Percentiles rank a stretch among this genome's conserved stretches.
phyloP scores from a whole-genome alignment of 805 yeast species.

The Nakazawaea ernobii region DNA sequence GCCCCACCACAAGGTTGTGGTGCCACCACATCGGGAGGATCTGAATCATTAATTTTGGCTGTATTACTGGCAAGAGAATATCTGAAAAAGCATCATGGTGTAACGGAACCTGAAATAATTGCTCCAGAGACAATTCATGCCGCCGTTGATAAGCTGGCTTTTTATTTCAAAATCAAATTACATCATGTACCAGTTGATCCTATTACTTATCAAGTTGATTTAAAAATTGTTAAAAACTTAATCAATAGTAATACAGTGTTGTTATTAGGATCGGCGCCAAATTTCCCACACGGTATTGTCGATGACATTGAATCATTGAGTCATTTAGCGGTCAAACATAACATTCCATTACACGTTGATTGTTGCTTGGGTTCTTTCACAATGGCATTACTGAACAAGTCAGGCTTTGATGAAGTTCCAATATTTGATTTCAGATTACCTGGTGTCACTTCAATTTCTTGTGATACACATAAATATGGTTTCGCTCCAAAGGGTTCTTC shows the following conservation, averaged over 20 bases:
- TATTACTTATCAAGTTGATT: conserved; percentile 59
- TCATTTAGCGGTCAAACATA: conserved; percentile 51
- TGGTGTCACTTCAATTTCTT: conserved; percentile 96
- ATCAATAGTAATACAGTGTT: conserved; percentile 78
- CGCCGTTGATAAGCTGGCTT: conserved; percentile 89
- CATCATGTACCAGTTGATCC: conserved; percentile 77
- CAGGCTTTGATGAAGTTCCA: conserved; percentile 45
- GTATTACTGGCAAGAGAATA: conserved; percentile 84
- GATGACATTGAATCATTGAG: conserved; percentile 81
- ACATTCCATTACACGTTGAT: conserved; percentile 91
- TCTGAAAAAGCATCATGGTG: conserved; percentile 53
- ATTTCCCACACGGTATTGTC: conserved; percentile 93
- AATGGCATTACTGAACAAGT: conserved; percentile 68
- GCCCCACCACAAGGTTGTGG: conserved; percentile 75
- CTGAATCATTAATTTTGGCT: conserved; percentile 84
- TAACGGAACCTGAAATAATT: conserved; percentile 74
- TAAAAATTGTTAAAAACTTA: conserved; percentile 52
- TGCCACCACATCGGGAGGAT: conserved; percentile 89
- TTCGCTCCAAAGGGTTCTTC: conserved; percentile 98
- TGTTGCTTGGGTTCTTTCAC: conserved; percentile 94
- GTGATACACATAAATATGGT: conserved; percentile 98
- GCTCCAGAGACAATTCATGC: conserved; percentile 93
- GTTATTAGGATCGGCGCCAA: conserved; percentile 91
- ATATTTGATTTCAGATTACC: conserved; percentile 80
- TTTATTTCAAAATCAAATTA: conserved; percentile 80